Conservation (phyloP, 441 rosid genomes). For the Lepidium campestre region DNA sequence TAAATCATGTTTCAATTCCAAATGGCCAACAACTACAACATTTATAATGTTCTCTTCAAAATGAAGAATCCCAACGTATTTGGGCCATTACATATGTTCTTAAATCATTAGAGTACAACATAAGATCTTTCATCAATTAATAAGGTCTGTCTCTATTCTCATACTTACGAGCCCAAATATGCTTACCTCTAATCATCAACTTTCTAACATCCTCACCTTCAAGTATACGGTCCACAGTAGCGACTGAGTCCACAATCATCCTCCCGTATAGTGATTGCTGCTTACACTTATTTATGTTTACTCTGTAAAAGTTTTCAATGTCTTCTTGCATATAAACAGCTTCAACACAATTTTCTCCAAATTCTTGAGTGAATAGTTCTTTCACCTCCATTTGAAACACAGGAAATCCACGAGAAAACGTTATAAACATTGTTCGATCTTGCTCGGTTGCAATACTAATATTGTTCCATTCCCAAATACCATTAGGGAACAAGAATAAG, state of each 20-base stretch:
- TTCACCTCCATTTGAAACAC: slow-evolving; percentile 44
- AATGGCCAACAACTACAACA: too few species aligned
- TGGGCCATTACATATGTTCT: too few species aligned
- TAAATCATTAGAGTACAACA: too few species aligned
- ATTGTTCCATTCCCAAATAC: slow-evolving; percentile 57
- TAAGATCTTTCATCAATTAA: too few species aligned
- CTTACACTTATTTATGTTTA: background rate
- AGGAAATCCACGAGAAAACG: slow-evolving; percentile 67
- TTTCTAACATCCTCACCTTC: too few species aligned
- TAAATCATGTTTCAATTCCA: too few species aligned
- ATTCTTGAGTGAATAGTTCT: slow-evolving; percentile 25
- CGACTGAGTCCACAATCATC: slow-evolving; percentile 29
- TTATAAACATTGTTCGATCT: slow-evolving; percentile 62
- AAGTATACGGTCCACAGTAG: slow-evolving; percentile 44
- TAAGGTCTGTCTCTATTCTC: too few species aligned
- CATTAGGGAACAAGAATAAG: slow-evolving; percentile 10
- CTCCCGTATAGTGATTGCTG: slow-evolving; percentile 10
- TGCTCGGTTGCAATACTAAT: slow-evolving; percentile 27
- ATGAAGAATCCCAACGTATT: too few species aligned
- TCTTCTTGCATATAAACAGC: slow-evolving; percentile 39
- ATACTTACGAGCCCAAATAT: too few species aligned
- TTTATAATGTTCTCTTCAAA: too few species aligned
- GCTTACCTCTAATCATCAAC: too few species aligned
- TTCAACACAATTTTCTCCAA: slow-evolving; percentile 38
- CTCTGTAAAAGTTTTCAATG: background rate